These are phyloP conservation scores for Gloeostereum incarnatum DNA, from an alignment of 768 basidiomycete genomes.

Conservation along the genomic window DNA sequence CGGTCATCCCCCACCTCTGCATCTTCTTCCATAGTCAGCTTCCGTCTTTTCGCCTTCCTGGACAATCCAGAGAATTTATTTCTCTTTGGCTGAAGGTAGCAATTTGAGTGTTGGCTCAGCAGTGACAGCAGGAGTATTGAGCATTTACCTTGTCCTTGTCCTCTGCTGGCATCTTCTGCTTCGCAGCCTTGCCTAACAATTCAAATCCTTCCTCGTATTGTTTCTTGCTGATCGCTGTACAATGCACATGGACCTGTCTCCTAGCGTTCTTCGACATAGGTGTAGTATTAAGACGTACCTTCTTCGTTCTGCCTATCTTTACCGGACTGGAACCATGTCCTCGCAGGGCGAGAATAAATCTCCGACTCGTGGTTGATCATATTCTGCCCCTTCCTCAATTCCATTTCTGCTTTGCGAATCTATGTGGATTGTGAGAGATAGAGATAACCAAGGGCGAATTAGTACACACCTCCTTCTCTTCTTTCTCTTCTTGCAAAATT, in stretches of 20 bases:
- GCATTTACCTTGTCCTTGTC: conserved; percentile 31
- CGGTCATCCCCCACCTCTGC: conserved; percentile 46
- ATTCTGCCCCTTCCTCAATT: conserved; percentile 89
- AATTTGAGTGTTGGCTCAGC: background rate
- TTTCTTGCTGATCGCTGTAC: conserved; percentile 63
- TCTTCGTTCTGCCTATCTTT: conserved; percentile 77
- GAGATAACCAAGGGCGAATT: conserved; percentile 3
- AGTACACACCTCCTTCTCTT: conserved; percentile 75
- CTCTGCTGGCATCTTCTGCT: conserved; percentile 25
- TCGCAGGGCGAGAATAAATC: conserved; percentile 86
- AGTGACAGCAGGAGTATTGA: background rate
- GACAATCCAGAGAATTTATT: conserved; percentile 78
- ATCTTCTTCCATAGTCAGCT: conserved; percentile 78
- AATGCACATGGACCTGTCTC: no score
- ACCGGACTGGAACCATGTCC: conserved; percentile 96
- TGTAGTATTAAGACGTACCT: conserved; percentile 45
- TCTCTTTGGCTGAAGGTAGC: conserved; percentile 48
- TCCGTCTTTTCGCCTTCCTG: conserved; percentile 81
- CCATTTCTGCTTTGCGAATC: conserved; percentile 92
- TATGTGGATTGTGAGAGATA: conserved; percentile 17
- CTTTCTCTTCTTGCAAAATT: conserved; percentile 85
- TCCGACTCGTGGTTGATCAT: conserved; percentile 89
- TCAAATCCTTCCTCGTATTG: conserved; percentile 56
- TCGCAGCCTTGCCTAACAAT: conserved; percentile 24
- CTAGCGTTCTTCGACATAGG: no score